A percentile compares a stretch with the other conserved stretches of the same genome.
Evolutionary conservation across 2,329 filamentous ascomycete species (phyloP).

Genomic region (Aspergillus eucalypticola): DNA sequence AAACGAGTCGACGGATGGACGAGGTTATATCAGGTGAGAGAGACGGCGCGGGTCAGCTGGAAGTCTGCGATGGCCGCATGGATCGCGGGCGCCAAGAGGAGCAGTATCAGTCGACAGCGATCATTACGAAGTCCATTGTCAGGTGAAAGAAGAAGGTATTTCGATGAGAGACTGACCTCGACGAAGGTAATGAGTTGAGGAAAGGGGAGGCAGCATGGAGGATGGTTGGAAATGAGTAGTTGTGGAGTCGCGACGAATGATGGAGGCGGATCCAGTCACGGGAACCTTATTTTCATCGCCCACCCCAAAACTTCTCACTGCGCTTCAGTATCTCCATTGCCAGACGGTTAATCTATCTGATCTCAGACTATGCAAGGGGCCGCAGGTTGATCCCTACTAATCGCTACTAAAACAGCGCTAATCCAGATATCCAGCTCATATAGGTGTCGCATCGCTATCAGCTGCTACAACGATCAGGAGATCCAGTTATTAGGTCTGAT

Average conservation of each 20-base stretch:
- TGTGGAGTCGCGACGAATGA: background rate
- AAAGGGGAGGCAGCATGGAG: too few relatives aligned
- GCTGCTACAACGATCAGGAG: background rate
- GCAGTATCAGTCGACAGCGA: constrained; percentile 5
- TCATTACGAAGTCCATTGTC: background rate
- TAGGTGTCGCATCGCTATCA: background rate
- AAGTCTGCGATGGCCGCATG: constrained; percentile 3
- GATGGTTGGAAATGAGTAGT: background rate
- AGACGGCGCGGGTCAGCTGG: constrained; percentile 2
- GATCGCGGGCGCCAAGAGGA: background rate
- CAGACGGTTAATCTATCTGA: too few relatives aligned
- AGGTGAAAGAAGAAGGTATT: background rate
- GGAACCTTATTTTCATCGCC: too few relatives aligned
- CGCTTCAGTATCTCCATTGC: too few relatives aligned
- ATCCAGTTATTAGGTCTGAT: background rate
- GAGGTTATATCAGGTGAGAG: constrained; percentile 4
- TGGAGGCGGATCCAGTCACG: background rate
- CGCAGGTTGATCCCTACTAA: too few relatives aligned
- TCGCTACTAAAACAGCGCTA: too few relatives aligned
- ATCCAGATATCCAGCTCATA: too few relatives aligned
- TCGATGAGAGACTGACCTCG: background rate
- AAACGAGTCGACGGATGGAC: background rate
- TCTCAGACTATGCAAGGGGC: too few relatives aligned
- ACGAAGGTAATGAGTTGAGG: background rate
- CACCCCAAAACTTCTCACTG: too few relatives aligned